These are phyloP conservation scores for Sugiyamaella mastotermitis DNA, from an alignment of 805 yeast species.

Conservation along the genomic window DNA sequence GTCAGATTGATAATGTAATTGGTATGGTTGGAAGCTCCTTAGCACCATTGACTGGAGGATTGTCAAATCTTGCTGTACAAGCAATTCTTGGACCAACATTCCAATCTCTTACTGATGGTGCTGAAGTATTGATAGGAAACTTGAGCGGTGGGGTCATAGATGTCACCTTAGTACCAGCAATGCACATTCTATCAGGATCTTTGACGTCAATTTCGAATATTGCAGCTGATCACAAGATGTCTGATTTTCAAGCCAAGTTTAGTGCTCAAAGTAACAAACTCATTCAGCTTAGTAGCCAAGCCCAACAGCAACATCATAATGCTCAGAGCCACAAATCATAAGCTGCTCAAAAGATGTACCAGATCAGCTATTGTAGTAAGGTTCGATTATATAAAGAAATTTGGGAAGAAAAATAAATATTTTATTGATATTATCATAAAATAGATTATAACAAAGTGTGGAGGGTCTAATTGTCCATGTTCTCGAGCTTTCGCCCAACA, in stretches of 20 bases:
- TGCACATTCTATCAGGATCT: conserved; percentile 17
- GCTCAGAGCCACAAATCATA: no score
- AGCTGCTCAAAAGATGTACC: neutral
- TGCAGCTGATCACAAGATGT: conserved; percentile 19
- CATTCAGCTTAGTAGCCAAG: conserved; percentile 4
- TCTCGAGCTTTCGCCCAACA: conserved; percentile 30
- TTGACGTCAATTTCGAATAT: conserved; percentile 17
- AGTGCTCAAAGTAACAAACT: conserved; percentile 10
- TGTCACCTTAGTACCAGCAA: conserved; percentile 24
- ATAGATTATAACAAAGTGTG: no score
- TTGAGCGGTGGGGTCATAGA: conserved; percentile 17
- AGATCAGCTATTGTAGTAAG: neutral
- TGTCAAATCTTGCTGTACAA: conserved; percentile 19
- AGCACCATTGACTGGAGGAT: conserved; percentile 22
- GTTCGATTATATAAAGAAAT: neutral
- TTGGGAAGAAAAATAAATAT: no score
- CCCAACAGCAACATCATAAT: conserved; percentile 10
- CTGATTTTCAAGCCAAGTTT: conserved; percentile 17
- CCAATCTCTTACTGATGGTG: conserved; percentile 29
- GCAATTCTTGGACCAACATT: conserved; percentile 26
- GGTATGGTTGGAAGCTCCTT: conserved; percentile 19
- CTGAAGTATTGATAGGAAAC: conserved; percentile 27
- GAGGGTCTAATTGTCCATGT: conserved; percentile 13
- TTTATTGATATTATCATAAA: no score
- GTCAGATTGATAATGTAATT: conserved; percentile 28